Conservation (phyloP, 2,329 filamentous ascomycete genomes). For the Colletotrichum tamarilloi region DNA sequence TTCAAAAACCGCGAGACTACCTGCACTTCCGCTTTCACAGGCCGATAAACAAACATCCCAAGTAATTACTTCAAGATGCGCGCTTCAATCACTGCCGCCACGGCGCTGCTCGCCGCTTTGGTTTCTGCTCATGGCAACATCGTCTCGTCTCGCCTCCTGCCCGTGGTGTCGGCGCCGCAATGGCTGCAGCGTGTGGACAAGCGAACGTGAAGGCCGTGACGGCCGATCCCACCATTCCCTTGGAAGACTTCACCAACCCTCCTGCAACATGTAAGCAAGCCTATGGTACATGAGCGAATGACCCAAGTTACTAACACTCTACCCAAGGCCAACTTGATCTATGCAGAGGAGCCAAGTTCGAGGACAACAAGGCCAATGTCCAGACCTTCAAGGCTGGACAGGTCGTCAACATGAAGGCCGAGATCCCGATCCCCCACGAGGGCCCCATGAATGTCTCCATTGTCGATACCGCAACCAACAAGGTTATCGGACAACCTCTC, state of each 20-base stretch:
- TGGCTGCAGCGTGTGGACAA: slow-evolving; percentile 56
- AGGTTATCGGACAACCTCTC: slow-evolving; percentile 62
- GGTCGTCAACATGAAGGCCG: slow-evolving; percentile 53
- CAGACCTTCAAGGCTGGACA: slow-evolving; percentile 57
- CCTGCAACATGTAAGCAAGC: slow-evolving; percentile 42
- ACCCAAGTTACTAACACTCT: background rate
- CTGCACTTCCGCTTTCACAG: background rate
- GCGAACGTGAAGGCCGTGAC: slow-evolving; percentile 48
- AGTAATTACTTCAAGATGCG: slow-evolving; percentile 28
- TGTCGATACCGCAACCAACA: slow-evolving; percentile 63
- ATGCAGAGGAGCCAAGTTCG: slow-evolving; percentile 59
- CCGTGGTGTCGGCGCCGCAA: slow-evolving; percentile 55
- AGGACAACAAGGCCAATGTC: slow-evolving; percentile 55
- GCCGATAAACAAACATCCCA: background rate
- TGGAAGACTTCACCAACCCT: slow-evolving; percentile 43
- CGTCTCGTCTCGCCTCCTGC: slow-evolving; percentile 52
- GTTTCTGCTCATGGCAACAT: slow-evolving; percentile 58
- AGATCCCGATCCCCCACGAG: slow-evolving; percentile 56
- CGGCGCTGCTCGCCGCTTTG: slow-evolving; percentile 34
- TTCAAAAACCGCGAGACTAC: background rate
- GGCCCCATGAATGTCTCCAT: slow-evolving; percentile 67
- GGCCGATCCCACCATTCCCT: slow-evolving; percentile 48
- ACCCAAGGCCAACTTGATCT: slow-evolving; percentile 48
- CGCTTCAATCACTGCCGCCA: slow-evolving; percentile 27
- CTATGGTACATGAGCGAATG: background rate